Percentiles rank a stretch among this genome's conserved stretches.
Conservation (phyloP, 306 rosid species). For the Lathyrus sativus region DNA sequence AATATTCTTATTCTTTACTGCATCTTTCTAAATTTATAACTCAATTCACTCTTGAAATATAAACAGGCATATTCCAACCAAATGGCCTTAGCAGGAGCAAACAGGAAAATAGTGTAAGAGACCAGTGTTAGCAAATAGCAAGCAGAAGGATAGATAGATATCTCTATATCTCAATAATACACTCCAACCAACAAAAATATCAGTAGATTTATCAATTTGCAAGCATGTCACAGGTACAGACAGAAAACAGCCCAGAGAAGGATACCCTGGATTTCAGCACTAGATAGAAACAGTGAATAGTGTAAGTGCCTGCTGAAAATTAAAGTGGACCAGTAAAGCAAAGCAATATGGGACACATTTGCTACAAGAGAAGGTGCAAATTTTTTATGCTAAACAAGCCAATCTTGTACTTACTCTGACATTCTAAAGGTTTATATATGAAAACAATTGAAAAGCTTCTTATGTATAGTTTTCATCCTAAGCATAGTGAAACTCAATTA, state of each 20-base stretch:
- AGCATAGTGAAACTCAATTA: too few species aligned
- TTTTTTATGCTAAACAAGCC: too few species aligned
- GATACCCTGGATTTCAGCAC: slow-evolving; percentile 40
- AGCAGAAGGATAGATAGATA: neutral
- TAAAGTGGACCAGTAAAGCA: slow-evolving; percentile 43
- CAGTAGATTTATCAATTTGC: slow-evolving; percentile 22
- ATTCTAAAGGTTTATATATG: too few species aligned
- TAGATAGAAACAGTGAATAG: slow-evolving; percentile 33
- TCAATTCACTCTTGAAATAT: slow-evolving; percentile 21
- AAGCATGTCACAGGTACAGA: slow-evolving; percentile 26
- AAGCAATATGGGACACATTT: slow-evolving; percentile 36
- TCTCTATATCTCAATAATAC: neutral
- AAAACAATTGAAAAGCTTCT: too few species aligned
- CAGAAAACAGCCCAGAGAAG: slow-evolving; percentile 37
- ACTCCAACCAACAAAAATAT: neutral
- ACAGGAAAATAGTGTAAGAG: neutral
- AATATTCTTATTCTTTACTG: neutral
- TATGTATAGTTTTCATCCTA: too few species aligned
- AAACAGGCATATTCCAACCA: slow-evolving; percentile 3
- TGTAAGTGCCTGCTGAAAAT: slow-evolving; percentile 34
- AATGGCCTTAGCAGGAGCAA: neutral
- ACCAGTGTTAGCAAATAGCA: neutral
- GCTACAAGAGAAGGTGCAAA: slow-evolving; percentile 31
- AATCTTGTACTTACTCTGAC: too few species aligned
- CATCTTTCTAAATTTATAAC: neutral